Percentiles rank a stretch among this genome's conserved stretches.
Conservation (phyloP, 163 green algal species). For the Scenedesmus sp. region DNA sequence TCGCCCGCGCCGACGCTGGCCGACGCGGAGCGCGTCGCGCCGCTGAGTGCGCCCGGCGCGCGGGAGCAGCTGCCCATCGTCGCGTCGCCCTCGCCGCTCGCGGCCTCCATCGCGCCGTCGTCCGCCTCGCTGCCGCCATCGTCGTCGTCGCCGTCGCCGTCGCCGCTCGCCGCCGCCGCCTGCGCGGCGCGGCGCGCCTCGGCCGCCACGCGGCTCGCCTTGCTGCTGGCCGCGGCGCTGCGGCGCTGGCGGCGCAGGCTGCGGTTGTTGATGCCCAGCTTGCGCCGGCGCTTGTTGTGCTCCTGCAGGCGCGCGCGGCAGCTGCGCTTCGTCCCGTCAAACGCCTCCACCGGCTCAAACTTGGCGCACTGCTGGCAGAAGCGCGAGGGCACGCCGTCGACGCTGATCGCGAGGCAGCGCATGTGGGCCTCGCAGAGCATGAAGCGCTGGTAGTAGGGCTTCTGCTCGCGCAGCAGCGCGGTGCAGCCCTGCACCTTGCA, state of each 20-base stretch:
- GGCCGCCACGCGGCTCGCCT: not conserved
- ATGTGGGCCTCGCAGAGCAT: conserved; percentile 65
- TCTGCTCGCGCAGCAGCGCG: conserved; percentile 51
- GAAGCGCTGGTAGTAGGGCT: conserved; percentile 77
- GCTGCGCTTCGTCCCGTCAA: conserved; percentile 78
- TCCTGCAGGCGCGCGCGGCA: conserved; percentile 73
- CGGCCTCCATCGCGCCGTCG: no score
- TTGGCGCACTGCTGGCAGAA: conserved; percentile 92
- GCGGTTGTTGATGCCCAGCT: conserved; percentile 31
- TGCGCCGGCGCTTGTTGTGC: conserved; percentile 79
- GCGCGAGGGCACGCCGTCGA: conserved; percentile 67
- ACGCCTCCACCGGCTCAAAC: conserved; percentile 75
- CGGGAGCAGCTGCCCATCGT: no score
- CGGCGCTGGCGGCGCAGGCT: conserved; percentile 4
- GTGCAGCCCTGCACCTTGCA: conserved; percentile 60
- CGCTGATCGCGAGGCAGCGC: conserved; percentile 51
- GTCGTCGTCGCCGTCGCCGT: no score
- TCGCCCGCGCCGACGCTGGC: no score
- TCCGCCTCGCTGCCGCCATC: no score
- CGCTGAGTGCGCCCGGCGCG: not conserved
- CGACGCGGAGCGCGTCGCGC: not conserved
- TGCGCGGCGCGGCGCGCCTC: not conserved
- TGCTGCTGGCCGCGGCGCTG: conserved; percentile 13
- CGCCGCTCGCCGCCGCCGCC: not conserved
- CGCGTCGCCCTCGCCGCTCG: no score